Evolutionary conservation across 345 rosid species (phyloP).

Genomic region (Turritis glabra): DNA sequence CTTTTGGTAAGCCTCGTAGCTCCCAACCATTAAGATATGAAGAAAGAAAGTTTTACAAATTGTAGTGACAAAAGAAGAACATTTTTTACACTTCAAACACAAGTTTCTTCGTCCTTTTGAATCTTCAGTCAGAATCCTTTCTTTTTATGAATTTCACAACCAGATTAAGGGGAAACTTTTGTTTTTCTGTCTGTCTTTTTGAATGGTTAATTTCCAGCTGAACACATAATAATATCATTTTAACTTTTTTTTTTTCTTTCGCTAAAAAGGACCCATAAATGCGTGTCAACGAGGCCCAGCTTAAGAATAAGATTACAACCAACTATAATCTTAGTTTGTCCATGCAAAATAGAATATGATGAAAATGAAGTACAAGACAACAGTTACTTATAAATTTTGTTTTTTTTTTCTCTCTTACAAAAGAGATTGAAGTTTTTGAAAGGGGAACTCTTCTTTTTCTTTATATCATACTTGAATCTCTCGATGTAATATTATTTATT

Average conservation of each 20-base stretch:
- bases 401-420: not conserved
- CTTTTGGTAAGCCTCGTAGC: too few relatives aligned
- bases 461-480: not conserved
- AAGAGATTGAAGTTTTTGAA: conserved; percentile 37
- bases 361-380: conserved; percentile 15
- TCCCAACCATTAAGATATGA: not conserved
- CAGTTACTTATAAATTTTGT: not conserved
- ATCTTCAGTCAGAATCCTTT: conserved; percentile 76
- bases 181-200: not conserved
- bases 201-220: not conserved
- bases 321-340: not conserved
- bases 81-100: conserved; percentile 82
- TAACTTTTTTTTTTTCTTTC: not conserved
- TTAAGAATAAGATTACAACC: not conserved
- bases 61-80: not conserved
- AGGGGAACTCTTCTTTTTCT: conserved; percentile 32
- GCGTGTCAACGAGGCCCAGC: not conserved
- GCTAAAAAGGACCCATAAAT: not conserved
- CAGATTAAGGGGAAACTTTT: not conserved
- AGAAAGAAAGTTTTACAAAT: not conserved
- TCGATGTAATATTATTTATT: not conserved
- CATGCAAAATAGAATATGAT: not conserved
- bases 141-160: conserved; percentile 80
- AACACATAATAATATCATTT: not conserved
- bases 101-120: conserved; percentile 77